Conservation (phyloP, 2,329 filamentous ascomycete genomes). For the Aspergillus cejpii region DNA sequence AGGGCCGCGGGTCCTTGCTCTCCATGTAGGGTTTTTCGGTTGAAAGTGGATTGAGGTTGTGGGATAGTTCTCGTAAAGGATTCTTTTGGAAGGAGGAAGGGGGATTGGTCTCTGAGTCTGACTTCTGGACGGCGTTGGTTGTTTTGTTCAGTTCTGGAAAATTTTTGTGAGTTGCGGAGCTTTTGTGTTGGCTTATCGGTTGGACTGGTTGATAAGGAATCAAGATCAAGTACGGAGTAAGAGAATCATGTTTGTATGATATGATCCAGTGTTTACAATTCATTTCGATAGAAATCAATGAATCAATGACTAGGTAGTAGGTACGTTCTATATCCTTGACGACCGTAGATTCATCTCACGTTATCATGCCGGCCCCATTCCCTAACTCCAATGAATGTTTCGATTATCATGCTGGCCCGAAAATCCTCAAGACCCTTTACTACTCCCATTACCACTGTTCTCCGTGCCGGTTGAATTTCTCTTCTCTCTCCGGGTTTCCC, state of each 20-base stretch:
- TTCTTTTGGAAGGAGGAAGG: no score
- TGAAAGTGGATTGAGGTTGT: no score
- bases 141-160: conserved; percentile 7
- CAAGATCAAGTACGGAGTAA: no score
- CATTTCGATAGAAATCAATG: background rate
- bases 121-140: background rate
- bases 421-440: background rate
- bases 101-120: no score
- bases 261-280: background rate
- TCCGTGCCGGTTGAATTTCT: conserved; percentile 12
- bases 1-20: no score
- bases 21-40: no score
- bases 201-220: no score
- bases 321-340: conserved; percentile 1
- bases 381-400: conserved; percentile 4
- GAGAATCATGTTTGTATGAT: background rate
- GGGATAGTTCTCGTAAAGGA: no score
- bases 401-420: background rate
- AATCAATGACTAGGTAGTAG: no score
- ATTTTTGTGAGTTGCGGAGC: conserved; percentile 13
- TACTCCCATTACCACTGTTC: conserved; percentile 3
- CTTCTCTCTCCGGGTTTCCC: conserved; percentile 23
- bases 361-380: conserved; percentile 10
- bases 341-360: conserved; percentile 14
- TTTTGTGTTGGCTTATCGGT: background rate